These are phyloP conservation scores for Lentinus tigrinus DNA, from an alignment of 768 basidiomycete genomes.

Conservation along the genomic window DNA sequence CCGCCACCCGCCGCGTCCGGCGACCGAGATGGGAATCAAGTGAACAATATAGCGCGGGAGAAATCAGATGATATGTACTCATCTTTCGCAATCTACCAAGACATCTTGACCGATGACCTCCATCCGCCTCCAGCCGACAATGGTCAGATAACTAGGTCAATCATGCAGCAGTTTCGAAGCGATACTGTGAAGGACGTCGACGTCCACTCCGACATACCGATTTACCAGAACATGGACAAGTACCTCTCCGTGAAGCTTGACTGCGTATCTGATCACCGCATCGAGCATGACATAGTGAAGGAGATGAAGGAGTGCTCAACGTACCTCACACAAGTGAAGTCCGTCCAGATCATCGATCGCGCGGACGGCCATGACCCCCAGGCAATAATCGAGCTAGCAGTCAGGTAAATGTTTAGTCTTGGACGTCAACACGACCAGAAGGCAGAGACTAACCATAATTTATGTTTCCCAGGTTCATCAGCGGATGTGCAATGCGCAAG, in stretches of 20 bases:
- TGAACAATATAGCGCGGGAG: too few species aligned
- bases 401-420: not conserved
- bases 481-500: constrained; percentile 1
- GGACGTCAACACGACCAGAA: too few species aligned
- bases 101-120: not conserved
- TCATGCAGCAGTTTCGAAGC: not conserved
- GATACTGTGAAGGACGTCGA: not conserved
- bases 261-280: not conserved
- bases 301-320: not conserved
- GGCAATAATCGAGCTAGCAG: not conserved
- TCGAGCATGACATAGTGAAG: not conserved
- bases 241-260: not conserved
- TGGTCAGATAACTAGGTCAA: too few species aligned
- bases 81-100: too few species aligned
- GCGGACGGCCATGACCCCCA: not conserved
- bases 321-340: not conserved
- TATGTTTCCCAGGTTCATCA: not conserved
- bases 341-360: not conserved
- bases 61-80: too few species aligned
- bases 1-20: too few species aligned
- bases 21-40: too few species aligned
- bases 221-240: constrained; percentile 5
- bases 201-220: not conserved
- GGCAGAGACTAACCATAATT: too few species aligned
- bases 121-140: not conserved